Evolutionary conservation across 2,329 filamentous ascomycete species (phyloP), one percentile per base, ranked within the genome.

Genomic region (Huntiella moniliformis): DNA sequence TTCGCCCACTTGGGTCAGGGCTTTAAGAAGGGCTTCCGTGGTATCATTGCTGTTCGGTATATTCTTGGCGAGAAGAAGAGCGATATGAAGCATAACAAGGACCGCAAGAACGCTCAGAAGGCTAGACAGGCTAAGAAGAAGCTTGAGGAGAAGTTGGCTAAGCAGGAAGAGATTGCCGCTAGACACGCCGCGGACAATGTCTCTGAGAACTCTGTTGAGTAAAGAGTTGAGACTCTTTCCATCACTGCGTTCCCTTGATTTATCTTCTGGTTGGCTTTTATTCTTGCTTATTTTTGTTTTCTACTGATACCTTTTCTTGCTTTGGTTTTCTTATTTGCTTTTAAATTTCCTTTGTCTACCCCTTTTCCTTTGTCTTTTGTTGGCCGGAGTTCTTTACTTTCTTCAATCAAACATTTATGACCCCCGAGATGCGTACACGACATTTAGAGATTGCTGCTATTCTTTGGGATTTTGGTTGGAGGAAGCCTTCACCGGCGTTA

Each of bases 41-140:
- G 60, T n/a, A 50, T 61, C 18, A 51, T 51, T 45, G 56, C 56
- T 10, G 51, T 57, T 8, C 60, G 59, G 4, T 63, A 63, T 49
- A 51, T 67, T 18, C 12, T 61, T 22, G 48, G 56, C 31, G 62
- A 66, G 53, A 62, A 58, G 53, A 52, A 52, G n/a, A 58, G 65
- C 50, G 45, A 54, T 42, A 45, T 55, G 42, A 53, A 58, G 45
- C 49, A 51, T 41, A 54, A 54, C 51, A 51, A 51, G 3, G 60
- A 62, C 32, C 54, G 54, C 45, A 56, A 52, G 51, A 56, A 57
- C 45, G 54, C 54, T 32, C 42, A 53, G 50, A 56, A 56, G 38
- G 56, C 56, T 7, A 51, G 57, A 43, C 57, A 60, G 52, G 56
- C 58, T 57, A 58, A 56, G 52, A 58, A 54, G 54, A 57, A 54